Base-by-base conservation (phyloP, 805 yeast species). In the Teunomyces kruisii region DNA sequence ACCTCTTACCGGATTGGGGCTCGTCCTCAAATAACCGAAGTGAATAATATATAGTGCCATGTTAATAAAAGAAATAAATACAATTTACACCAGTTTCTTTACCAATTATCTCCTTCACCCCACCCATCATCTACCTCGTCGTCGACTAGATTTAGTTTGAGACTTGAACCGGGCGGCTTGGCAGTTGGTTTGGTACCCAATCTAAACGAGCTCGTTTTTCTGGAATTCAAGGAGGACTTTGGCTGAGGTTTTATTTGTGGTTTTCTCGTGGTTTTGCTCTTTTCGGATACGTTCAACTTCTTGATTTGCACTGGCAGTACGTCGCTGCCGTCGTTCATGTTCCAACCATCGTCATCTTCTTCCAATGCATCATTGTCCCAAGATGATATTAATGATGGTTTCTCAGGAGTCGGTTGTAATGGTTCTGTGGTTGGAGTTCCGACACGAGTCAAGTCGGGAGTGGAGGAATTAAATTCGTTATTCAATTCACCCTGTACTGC, bases 401-500 rank as follows among this genome's bases (percentile, higher is more conserved):
- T 17, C 7, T n/a, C n/a, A 13, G 31, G 10, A n/a, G 28, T 29
- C 7, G 32, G 39, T 32, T 39, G 39, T 17, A 47, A 14, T n/a
- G 52, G 48, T 35, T 52, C 39, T 3, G 39, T 26, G 3, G 54
- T 54, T 9, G 72, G 70, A 1, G 71, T 57, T 0, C 61, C 53
- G 0, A 53, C 56, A 17, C 66, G 46, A 5, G 66, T 60, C 33
- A 69, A 47, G 37, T 68, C 72, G 1, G 74, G 72, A 2, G 73
- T 68, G 1, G 74, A 67, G 9, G 49, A 46, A 46, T 70, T 64
- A 49, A 70, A 58, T 3, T 70, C 65, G n/a, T 64, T 59, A 44
- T 71, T 63, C 48, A 72, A 52, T 22, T 59, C 56, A 0, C 75
- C 75, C 9, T 59, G 59, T 1, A 63, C 58, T 3, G 53, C 56